phyloP scores from a whole-genome alignment of 352 stramenopile species.

The Blastocystis sp. region DNA sequence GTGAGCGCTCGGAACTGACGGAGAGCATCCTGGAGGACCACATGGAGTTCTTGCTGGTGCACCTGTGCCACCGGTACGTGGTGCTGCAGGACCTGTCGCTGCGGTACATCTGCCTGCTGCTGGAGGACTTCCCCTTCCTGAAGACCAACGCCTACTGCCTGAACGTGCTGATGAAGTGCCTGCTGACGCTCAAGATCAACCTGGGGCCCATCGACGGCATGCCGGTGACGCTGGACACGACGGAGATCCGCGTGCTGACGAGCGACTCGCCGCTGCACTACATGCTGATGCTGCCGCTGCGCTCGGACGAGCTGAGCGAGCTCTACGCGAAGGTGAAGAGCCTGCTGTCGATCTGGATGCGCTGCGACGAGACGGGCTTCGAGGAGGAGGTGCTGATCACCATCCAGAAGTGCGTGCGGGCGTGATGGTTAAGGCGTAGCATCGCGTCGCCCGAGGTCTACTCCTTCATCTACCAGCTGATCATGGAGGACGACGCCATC shows the following conservation, averaged over 20 bases:
- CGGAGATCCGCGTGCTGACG: slow-evolving; percentile 13
- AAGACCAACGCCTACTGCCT: slow-evolving; percentile 61
- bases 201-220: slow-evolving; percentile 17
- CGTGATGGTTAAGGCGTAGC: background rate
- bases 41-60: slow-evolving; percentile 58
- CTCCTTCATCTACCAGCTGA: slow-evolving; percentile 55
- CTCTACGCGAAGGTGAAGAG: slow-evolving; percentile 51
- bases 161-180: slow-evolving; percentile 62
- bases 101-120: slow-evolving; percentile 42
- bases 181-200: slow-evolving; percentile 66
- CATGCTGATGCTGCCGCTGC: slow-evolving; percentile 29
- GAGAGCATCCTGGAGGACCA: slow-evolving; percentile 59
- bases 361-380: background rate
- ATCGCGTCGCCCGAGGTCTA: slow-evolving; percentile 48
- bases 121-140: slow-evolving; percentile 50
- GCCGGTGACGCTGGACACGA: slow-evolving; percentile 33
- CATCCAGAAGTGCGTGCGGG: slow-evolving; percentile 27
- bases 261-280: slow-evolving; percentile 54
- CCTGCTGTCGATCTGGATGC: slow-evolving; percentile 43
- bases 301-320: slow-evolving; percentile 16
- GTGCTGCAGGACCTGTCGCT: slow-evolving; percentile 45
- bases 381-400: slow-evolving; percentile 57
- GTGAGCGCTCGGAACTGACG: background rate
- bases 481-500: slow-evolving; percentile 5
- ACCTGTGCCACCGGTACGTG: slow-evolving; percentile 36